phyloP scores from a whole-genome alignment of 352 stramenopile genomes.

The Peronospora destructor region DNA sequence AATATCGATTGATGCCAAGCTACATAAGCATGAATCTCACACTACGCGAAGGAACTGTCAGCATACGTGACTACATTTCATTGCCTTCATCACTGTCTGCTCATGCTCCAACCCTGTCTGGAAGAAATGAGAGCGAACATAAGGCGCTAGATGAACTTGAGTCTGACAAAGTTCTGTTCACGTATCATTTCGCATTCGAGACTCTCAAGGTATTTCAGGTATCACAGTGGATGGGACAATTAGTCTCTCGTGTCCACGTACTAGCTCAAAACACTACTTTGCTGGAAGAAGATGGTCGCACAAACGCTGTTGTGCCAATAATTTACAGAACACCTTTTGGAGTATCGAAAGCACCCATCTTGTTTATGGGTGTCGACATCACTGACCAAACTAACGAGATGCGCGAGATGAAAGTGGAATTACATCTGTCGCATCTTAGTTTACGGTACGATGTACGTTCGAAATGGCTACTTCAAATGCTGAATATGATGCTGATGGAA shows the following conservation, averaged over 20 bases:
- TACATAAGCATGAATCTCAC: constrained; percentile 72
- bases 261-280: constrained; percentile 65
- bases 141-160: neutral
- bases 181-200: constrained; percentile 74
- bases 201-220: constrained; percentile 79
- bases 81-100: constrained; percentile 5
- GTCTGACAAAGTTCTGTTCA: constrained; percentile 34
- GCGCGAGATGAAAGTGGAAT: constrained; percentile 81
- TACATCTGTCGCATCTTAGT: constrained; percentile 81
- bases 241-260: constrained; percentile 72
- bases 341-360: constrained; percentile 57
- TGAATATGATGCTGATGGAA: constrained; percentile 71
- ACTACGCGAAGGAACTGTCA: constrained; percentile 51
- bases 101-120: constrained; percentile 7
- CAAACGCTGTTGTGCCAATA: constrained; percentile 46
- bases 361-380: constrained; percentile 79
- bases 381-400: constrained; percentile 81
- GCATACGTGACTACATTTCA: constrained; percentile 47
- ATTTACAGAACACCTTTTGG: constrained; percentile 80
- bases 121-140: constrained; percentile 1
- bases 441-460: constrained; percentile 76
- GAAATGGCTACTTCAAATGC: constrained; percentile 73
- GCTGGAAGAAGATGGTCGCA: constrained; percentile 53
- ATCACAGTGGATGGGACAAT: constrained; percentile 80
- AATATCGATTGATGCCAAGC: constrained; percentile 55